Evolutionary conservation across 208 protist species (phyloP).

Genomic region (Leishmania guyanensis): DNA sequence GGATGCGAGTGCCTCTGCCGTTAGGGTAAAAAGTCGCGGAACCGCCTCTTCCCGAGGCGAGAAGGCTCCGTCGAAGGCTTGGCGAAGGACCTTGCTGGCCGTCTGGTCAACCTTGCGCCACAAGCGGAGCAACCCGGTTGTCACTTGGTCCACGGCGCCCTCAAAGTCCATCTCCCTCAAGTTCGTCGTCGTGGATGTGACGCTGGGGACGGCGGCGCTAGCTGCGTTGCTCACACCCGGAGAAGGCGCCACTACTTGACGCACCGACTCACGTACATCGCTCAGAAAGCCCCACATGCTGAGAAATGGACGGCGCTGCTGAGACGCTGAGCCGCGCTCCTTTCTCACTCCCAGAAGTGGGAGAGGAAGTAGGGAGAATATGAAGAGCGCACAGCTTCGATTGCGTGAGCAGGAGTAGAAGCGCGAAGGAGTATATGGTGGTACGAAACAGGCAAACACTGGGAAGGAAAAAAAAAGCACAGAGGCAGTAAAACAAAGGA

Average conservation of each 20-base stretch:
- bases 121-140: slow-evolving; percentile 19
- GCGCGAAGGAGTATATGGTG: neutral
- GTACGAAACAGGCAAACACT: neutral
- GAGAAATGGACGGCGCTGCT: neutral
- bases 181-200: neutral
- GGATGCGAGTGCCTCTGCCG: slow-evolving; percentile 23
- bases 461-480: too few relatives aligned
- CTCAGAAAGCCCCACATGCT: slow-evolving; percentile 31
- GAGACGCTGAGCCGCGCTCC: neutral
- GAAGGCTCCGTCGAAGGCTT: slow-evolving; percentile 26
- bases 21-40: slow-evolving; percentile 42
- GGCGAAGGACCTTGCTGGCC: slow-evolving; percentile 34
- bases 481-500: too few relatives aligned
- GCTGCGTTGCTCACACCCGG: neutral
- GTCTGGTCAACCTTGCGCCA: slow-evolving; percentile 46
- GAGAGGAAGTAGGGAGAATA: neutral
- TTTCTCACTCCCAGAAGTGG: neutral
- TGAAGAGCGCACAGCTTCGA: neutral
- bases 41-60: slow-evolving; percentile 28
- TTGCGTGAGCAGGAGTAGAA: neutral
- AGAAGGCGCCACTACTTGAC: slow-evolving; percentile 25
- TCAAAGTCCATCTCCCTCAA: slow-evolving; percentile 11
- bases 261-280: slow-evolving; percentile 32
- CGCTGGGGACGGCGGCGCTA: neutral
- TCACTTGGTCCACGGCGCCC: slow-evolving; percentile 13